Evolutionary conservation across 148 eudicot genomes (phyloP).

Genomic region (Talinum fruticosum): DNA sequence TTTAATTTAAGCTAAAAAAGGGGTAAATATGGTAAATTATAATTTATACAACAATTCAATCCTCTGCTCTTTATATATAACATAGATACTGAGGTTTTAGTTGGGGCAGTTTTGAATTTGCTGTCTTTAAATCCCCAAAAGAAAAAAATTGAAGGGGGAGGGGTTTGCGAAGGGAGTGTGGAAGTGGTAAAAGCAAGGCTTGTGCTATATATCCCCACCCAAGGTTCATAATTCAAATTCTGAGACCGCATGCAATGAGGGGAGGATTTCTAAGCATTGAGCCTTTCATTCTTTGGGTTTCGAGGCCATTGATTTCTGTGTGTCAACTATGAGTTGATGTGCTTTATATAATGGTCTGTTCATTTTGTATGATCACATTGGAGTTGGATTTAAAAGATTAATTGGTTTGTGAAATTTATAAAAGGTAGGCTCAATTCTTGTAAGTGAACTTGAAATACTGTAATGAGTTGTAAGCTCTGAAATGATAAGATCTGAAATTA

Average conservation of each 20-base stretch:
- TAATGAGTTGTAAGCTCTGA: not conserved
- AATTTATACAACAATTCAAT: too few relatives aligned
- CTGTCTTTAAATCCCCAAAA: not conserved
- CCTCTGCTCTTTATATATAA: too few relatives aligned
- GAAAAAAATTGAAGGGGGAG: not conserved
- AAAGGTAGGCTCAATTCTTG: not conserved
- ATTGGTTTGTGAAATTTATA: not conserved
- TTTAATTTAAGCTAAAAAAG: too few relatives aligned
- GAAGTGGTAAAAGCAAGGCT: not conserved
- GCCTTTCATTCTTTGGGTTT: not conserved
- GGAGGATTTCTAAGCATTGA: not conserved
- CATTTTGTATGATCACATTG: not conserved
- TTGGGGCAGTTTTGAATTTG: not conserved
- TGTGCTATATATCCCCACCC: not conserved
- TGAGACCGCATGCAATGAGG: not conserved
- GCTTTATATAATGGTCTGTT: not conserved
- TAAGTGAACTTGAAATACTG: not conserved
- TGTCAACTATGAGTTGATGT: not conserved
- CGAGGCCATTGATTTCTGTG: not conserved
- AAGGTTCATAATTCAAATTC: not conserved
- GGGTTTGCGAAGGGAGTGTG: not conserved
- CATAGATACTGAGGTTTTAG: too few relatives aligned
- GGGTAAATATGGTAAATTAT: too few relatives aligned
- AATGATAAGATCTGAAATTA: not conserved
- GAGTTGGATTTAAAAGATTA: not conserved